Evolutionary conservation across 192 early-diverging fungal genomes (phyloP).

Genomic region (Umbelopsis ramanniana): DNA sequence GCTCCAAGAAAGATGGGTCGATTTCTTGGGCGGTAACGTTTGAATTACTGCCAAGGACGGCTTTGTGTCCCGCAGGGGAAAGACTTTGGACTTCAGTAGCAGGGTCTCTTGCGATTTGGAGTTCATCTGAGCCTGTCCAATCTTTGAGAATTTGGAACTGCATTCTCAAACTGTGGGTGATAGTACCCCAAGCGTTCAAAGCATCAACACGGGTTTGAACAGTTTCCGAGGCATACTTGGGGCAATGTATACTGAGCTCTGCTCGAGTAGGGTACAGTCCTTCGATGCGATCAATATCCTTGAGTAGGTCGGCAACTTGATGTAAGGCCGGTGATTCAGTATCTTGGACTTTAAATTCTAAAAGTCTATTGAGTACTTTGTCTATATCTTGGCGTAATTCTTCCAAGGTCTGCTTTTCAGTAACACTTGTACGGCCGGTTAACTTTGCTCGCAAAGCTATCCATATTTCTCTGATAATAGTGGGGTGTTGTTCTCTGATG

Average conservation of each 20-base stretch:
- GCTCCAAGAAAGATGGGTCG: conserved; percentile 82
- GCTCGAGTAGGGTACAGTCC: conserved; percentile 75
- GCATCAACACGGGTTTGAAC: conserved; percentile 77
- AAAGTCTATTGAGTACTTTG: conserved; percentile 58
- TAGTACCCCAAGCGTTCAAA: conserved; percentile 76
- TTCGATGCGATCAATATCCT: conserved; percentile 79
- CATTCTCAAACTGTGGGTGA: conserved; percentile 69
- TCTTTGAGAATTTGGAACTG: conserved; percentile 77
- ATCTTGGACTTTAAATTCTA: conserved; percentile 56
- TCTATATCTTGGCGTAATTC: conserved; percentile 66
- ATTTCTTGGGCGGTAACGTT: conserved; percentile 34
- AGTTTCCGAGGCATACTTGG: conserved; percentile 65
- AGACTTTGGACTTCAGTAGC: neutral
- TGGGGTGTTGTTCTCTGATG: conserved; percentile 48
- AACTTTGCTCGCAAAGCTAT: conserved; percentile 69
- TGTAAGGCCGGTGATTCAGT: conserved; percentile 50
- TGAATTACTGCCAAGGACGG: neutral
- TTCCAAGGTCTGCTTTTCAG: conserved; percentile 72
- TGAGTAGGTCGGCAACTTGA: conserved; percentile 72
- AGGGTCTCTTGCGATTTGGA: conserved; percentile 54
- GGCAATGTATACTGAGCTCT: conserved; percentile 62
- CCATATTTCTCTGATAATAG: conserved; percentile 71
- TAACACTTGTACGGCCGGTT: conserved; percentile 59
- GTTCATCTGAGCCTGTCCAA: conserved; percentile 80
- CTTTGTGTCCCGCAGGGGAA: neutral